Base-by-base conservation (phyloP, 768 basidiomycete species). In the Suillus weaverae region DNA sequence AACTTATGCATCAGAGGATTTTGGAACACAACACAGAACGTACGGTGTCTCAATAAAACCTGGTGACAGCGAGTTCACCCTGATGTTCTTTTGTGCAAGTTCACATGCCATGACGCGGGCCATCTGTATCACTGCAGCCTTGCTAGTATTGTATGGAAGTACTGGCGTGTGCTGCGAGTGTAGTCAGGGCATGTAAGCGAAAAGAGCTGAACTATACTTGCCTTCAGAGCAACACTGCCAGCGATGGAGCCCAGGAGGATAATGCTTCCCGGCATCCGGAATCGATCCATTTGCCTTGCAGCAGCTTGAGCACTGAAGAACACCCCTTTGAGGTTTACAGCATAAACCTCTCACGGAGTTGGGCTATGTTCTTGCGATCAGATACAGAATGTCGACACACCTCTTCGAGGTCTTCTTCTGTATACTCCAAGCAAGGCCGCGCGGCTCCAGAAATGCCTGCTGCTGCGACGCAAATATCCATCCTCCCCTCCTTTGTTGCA, bases 61-160 rank as follows among this genome's bases (percentile, higher is more conserved):
- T 1, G 88, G 88, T 9, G 88, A 89, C 41, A 91, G 77, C 5
- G 85, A 79, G 72, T 91, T 91, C 61, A 89, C 88, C 6, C 89
- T 80, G 61, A 91, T 89, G 8, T 80, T 78, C 71, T 85, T 80
- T 26, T 76, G 76, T 7, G 87, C 89, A 22, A 91, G 80, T 72
- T 91, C 89, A 71, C 87, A 89, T 9, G 88, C 89, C 88, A 91
- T 87, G 70, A 85, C 87, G 41, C 89, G 82, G 13, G 82, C 85
- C 88, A 90, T 89, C 72, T 91, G 89, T 35, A 90, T 74, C 6
- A 91, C 88, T 2, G 85, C 89, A 5, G 86, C 83, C 73, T 91
- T 90, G 75, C 86, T 87, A 51, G 84, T 80, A 74, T 89, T 89
- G 74, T 90, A 90, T 14, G 86, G 83, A 39, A 87, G 82, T 86